Conservation (phyloP, 495 filamentous ascomycete genomes). For the Aspergillus nidulans region DNA sequence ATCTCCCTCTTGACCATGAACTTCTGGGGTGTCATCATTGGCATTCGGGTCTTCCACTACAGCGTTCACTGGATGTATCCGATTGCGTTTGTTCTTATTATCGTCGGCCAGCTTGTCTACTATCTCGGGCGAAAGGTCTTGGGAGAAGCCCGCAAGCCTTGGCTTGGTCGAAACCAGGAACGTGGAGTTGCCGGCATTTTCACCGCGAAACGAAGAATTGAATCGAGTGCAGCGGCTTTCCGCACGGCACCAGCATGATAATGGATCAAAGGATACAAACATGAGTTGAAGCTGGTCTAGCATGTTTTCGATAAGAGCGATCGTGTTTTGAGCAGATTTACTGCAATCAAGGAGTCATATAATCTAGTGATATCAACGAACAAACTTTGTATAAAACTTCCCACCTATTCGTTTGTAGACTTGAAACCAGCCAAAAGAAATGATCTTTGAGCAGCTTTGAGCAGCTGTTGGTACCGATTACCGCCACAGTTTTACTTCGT, state of each 20-base stretch:
- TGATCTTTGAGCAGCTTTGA: too few species aligned
- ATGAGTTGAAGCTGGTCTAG: too few species aligned
- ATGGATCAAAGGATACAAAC: too few species aligned
- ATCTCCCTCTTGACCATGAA: conserved; percentile 90
- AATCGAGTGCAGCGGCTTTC: conserved; percentile 24
- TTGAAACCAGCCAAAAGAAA: too few species aligned
- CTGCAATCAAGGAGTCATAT: neutral
- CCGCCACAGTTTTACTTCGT: too few species aligned
- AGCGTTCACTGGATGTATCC: conserved; percentile 87
- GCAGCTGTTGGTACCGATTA: too few species aligned
- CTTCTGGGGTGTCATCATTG: conserved; percentile 95
- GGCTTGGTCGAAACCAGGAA: conserved; percentile 84
- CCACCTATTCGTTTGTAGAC: too few species aligned
- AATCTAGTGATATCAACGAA: neutral
- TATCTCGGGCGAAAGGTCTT: conserved; percentile 69
- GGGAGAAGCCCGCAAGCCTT: conserved; percentile 92
- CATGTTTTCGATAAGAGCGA: neutral
- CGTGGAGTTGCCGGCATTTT: conserved; percentile 75
- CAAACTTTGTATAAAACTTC: neutral
- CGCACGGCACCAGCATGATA: neutral
- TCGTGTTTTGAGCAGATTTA: neutral
- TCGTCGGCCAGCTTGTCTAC: conserved; percentile 77
- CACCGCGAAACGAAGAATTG: conserved; percentile 78
- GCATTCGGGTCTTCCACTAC: conserved; percentile 77
- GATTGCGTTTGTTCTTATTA: conserved; percentile 88